phyloP scores from a whole-genome alignment of 108 stramenopile genomes.

The Pseudonitzschia pungens region DNA sequence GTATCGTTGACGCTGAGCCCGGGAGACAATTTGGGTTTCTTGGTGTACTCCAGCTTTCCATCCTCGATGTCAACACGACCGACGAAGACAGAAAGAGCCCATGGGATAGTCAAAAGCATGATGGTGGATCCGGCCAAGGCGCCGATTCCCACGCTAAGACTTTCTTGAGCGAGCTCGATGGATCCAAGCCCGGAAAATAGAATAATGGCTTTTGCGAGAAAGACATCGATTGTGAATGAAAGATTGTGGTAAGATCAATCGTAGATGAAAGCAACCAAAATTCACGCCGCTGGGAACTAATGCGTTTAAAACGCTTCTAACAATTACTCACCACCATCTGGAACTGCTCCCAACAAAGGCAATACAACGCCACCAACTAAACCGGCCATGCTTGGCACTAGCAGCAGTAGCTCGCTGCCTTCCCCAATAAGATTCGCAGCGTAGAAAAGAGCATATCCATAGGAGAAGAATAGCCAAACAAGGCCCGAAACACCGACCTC shows the following conservation, averaged over 20 bases:
- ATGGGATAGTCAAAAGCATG: constrained; percentile 96
- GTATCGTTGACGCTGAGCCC: constrained; percentile 8
- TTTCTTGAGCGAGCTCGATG: constrained; percentile 76
- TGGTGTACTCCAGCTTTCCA: constrained; percentile 50
- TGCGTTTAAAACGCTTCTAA: neutral
- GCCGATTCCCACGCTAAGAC: constrained; percentile 92
- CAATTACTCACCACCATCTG: constrained; percentile 75
- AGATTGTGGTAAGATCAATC: neutral
- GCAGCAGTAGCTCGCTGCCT: constrained; percentile 94
- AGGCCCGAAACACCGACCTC: constrained; percentile 70
- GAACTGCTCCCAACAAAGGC: constrained; percentile 95
- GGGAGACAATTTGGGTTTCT: constrained; percentile 54
- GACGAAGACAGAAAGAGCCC: constrained; percentile 74
- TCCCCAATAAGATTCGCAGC: constrained; percentile 93
- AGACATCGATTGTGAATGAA: neutral
- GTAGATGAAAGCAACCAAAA: too few relatives aligned
- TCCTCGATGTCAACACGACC: constrained; percentile 89
- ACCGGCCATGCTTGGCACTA: constrained; percentile 90
- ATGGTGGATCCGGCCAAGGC: constrained; percentile 96
- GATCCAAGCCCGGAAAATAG: constrained; percentile 93
- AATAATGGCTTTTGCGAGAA: constrained; percentile 74
- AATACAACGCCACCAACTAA: constrained; percentile 94
- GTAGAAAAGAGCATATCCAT: constrained; percentile 90
- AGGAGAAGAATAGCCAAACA: constrained; percentile 84
- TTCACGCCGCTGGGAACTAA: neutral